Percentiles rank a stretch among this genome's conserved stretches.
These are phyloP conservation scores for Candida sanyiensis DNA, from an alignment of 805 yeast genomes.

Conservation along the genomic window DNA sequence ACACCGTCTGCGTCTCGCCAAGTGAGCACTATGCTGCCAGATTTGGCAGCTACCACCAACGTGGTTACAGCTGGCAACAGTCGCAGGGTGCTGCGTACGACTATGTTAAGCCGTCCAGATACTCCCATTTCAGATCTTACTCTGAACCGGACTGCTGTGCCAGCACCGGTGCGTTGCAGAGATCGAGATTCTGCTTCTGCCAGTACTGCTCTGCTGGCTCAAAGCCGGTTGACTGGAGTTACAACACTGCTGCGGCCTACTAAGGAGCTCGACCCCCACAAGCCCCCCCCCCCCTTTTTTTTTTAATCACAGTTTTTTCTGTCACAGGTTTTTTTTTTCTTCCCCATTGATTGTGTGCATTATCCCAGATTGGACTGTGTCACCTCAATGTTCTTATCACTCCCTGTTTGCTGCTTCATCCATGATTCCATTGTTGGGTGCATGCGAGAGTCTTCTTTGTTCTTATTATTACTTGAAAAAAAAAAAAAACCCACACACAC, in stretches of 20 bases:
- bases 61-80: conserved; percentile 4
- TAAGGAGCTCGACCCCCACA: conserved; percentile 1
- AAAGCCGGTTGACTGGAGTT: conserved; percentile 22
- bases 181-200: conserved; percentile 21
- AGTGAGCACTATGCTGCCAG: conserved; percentile 11
- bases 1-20: conserved; percentile 14
- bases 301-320: too few relatives aligned
- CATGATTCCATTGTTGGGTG: too few relatives aligned
- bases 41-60: conserved; percentile 11
- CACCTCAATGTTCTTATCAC: too few relatives aligned
- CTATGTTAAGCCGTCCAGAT: conserved; percentile 7
- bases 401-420: too few relatives aligned
- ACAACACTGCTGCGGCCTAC: conserved; percentile 16
- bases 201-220: conserved; percentile 19
- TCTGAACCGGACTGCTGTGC: conserved; percentile 22
- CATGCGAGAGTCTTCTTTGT: too few relatives aligned
- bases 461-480: conserved; percentile 6
- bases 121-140: conserved; percentile 15
- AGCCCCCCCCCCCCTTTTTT: too few relatives aligned
- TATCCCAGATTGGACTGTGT: too few relatives aligned
- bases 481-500: conserved; percentile 4
- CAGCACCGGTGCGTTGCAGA: conserved; percentile 22
- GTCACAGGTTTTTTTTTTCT: too few relatives aligned
- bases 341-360: too few relatives aligned
- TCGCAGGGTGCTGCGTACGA: not conserved